A percentile compares a stretch with the other conserved stretches of the same genome.
Conservation (phyloP, 1,284 basidiomycete species). For the Fomes fomentarius region DNA sequence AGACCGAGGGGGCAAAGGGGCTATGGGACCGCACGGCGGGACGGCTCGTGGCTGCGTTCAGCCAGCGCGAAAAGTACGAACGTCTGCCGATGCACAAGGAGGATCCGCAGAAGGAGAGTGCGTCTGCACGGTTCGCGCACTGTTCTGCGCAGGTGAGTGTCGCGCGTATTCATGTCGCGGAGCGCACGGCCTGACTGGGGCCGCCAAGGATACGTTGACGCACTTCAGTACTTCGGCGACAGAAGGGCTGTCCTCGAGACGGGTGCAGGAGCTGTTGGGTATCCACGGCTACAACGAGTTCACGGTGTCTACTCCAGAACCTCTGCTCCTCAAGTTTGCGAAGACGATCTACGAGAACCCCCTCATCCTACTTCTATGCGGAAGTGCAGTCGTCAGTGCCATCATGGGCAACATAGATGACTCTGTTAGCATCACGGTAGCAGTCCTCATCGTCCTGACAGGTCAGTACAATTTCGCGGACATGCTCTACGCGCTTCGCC, state of each 20-base stretch:
- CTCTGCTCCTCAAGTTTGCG: conserved; percentile 83
- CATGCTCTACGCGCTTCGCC: not conserved
- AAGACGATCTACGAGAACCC: conserved; percentile 95
- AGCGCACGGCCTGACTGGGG: too few relatives aligned
- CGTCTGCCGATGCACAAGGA: conserved; percentile 37
- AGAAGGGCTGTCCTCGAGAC: conserved; percentile 65
- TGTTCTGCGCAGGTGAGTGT: conserved; percentile 51
- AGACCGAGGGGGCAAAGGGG: conserved; percentile 33
- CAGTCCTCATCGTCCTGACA: conserved; percentile 91
- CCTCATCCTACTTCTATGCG: conserved; percentile 87
- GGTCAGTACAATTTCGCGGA: conserved; percentile 56
- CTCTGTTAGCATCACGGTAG: conserved; percentile 92
- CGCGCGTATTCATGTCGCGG: not conserved
- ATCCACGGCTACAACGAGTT: conserved; percentile 94
- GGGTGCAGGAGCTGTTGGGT: conserved; percentile 68
- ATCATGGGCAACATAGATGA: conserved; percentile 95
- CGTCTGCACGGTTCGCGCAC: conserved; percentile 38
- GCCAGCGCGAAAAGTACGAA: conserved; percentile 27
- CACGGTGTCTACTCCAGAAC: conserved; percentile 82
- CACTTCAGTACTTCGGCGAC: conserved; percentile 67
- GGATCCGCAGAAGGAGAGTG: conserved; percentile 35
- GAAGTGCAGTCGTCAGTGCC: conserved; percentile 85
- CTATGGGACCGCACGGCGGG: conserved; percentile 46
- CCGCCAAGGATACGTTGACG: conserved; percentile 65
- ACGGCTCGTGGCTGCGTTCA: conserved; percentile 34